A percentile compares a stretch with the other conserved stretches of the same genome.
These are phyloP conservation scores for Letharia columbiana DNA, from an alignment of 495 filamentous ascomycete species.

Conservation along the genomic window DNA sequence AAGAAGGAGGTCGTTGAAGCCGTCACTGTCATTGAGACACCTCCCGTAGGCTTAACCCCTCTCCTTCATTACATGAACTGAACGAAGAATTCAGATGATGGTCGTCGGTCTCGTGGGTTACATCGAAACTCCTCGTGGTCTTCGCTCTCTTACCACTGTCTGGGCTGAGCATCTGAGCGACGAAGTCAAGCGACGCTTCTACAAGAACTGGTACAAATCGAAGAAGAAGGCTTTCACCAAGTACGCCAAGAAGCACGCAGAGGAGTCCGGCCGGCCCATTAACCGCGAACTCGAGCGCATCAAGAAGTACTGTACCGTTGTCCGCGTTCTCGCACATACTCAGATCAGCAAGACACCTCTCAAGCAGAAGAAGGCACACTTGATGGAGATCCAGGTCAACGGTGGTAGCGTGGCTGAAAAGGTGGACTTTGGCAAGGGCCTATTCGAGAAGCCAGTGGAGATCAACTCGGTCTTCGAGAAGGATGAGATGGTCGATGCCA, in stretches of 20 bases:
- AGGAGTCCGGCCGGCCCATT: slow-evolving; percentile 78
- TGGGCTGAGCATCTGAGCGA: slow-evolving; percentile 99
- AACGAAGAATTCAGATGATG: slow-evolving; percentile 71
- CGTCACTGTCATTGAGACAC: slow-evolving; percentile 97
- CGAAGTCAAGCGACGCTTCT: slow-evolving; percentile 98
- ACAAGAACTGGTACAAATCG: slow-evolving; percentile 99
- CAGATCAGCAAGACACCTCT: slow-evolving; percentile 98
- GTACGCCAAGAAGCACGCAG: slow-evolving; percentile 99
- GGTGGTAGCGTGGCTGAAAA: slow-evolving; percentile 90
- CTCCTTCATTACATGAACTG: slow-evolving; percentile 46
- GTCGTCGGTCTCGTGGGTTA: slow-evolving; percentile 99
- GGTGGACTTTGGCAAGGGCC: slow-evolving; percentile 84
- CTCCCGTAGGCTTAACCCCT: slow-evolving; percentile 66
- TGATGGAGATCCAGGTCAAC: slow-evolving; percentile 99
- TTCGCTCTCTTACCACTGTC: slow-evolving; percentile 97
- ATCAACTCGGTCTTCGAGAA: slow-evolving; percentile 96
- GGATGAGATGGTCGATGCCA: slow-evolving; percentile 99
- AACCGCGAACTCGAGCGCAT: slow-evolving; percentile 97
- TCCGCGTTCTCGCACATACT: slow-evolving; percentile 98
- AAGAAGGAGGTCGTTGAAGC: slow-evolving; percentile 99
- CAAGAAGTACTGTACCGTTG: slow-evolving; percentile 99
- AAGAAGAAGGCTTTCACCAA: slow-evolving; percentile 99
- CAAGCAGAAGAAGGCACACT: slow-evolving; percentile 99
- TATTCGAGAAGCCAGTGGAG: slow-evolving; percentile 97
- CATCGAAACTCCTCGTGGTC: slow-evolving; percentile 99